Evolutionary conservation across 495 filamentous ascomycete species (phyloP), one percentile per base, ranked within the genome.

Genomic region (Talaromyces nanjingensis): DNA sequence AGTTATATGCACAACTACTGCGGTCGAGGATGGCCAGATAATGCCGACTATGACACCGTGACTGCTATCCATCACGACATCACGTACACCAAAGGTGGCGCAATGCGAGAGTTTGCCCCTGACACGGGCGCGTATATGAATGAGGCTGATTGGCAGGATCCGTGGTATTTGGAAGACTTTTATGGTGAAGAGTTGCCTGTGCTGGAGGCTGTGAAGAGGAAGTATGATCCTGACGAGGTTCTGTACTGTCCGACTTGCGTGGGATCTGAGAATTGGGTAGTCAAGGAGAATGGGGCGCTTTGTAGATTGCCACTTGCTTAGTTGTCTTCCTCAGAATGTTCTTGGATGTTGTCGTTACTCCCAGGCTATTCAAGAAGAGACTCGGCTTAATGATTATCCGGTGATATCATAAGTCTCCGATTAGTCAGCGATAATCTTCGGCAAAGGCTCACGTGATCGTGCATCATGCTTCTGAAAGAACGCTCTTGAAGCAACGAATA

Each of bases 121-220:
- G 34, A 47, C 8, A 52, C 25, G 18, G 60, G 79, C 4, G 70
- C 77, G 4, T 83, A 83, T 65, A 65, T 72, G 45, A 83, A 83
- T 59, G 79, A 84, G 68, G 81, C 73, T 0, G 77, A 82, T 60
- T 64, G 53, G 53, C 53, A n/a, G 6, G 53, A 29, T 56, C 53
- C 53, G 22, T 56, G 53, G 53, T 56, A 27, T 29, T 31, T 25
- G 22, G 7, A 56, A 6, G 53, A 56, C 27, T 29, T 27, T 2
- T 56, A 56, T 29, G 53, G 53, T 11, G 53, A 56, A 27, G 12
- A 56, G 6, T 56, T 29, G 52, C 3, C 27, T 4, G 27, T 14
- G 22, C 53, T 54, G 6, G 20, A 16, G 4, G 52, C 20, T 8
- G 24, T 8, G 9, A 54, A 54, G 24, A 29, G 12, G 5, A 29